Evolutionary conservation across 2,329 filamentous ascomycete species (phyloP), one percentile per base, ranked within the genome.

Genomic region (Diaporthe ampelina): DNA sequence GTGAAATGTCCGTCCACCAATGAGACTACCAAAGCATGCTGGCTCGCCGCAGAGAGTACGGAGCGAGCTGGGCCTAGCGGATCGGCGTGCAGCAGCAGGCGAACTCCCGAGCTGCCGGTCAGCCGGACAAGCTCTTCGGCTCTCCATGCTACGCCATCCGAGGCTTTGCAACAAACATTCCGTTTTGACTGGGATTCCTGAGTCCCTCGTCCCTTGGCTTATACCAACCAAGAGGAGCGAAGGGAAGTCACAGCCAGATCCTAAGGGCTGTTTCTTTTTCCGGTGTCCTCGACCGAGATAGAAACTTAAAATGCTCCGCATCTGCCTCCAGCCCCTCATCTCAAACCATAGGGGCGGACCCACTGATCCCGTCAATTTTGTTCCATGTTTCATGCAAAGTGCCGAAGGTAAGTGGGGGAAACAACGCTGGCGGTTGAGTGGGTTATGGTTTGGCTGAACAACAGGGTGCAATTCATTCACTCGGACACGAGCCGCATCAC

Each of bases 1-100:
- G 40, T 9, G 8, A 45, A 43, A 43, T 43, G 40, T 43, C 40
- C 40, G 72, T 75, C 74, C 74, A 75, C 74, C 74, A 75, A 75
- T 75, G 43, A 73, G 29, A 40, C 26, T 52, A 50, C 21, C 45
- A 50, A 21, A 50, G 45, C 21, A 26, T n/a, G 17, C 26, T 35
- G 50, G 37, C 26, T 48, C 24, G 40, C 24, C 29, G 21, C 4
- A 24, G 26, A 26, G 32, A 19, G 26, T 26, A 61, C 24, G 57
- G 58, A 54, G 56, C 58, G 59, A n/a, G 43, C 24, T 67, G 65
- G 65, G 37, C 43, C 37, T 67, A 29, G 26, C 74, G 74, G 74
- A 71, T 68, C 71, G 74, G 57, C 52, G 35, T 40, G 32, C 52
- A 32, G 32, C 70, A 50, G 24, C 57, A 71, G 26, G 54, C 67